Percentiles rank a stretch among this genome's conserved stretches.
phyloP scores from a whole-genome alignment of 257 asterid genomes.

The Ilex asprella region DNA sequence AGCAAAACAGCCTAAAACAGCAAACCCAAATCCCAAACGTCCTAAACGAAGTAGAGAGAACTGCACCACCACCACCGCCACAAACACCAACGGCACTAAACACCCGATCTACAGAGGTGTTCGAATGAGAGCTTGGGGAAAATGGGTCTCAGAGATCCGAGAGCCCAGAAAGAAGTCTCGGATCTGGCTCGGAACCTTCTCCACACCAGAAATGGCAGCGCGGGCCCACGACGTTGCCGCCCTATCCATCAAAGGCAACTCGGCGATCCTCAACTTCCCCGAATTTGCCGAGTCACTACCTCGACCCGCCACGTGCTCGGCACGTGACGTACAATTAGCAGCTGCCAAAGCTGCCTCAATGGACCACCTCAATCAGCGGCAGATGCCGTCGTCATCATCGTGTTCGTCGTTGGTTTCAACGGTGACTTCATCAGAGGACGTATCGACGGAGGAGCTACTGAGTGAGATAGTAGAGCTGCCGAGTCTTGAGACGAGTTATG shows the following conservation, averaged over 20 bases:
- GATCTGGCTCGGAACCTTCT: conserved; percentile 83
- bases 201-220: conserved; percentile 76
- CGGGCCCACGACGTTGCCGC: conserved; percentile 94
- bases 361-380: conserved; percentile 25
- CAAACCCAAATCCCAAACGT: neutral
- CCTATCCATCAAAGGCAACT: conserved; percentile 57
- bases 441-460: conserved; percentile 35
- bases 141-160: conserved; percentile 84
- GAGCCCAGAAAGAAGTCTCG: conserved; percentile 75
- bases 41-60: conserved; percentile 23
- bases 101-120: conserved; percentile 61
- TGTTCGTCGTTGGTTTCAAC: conserved; percentile 14
- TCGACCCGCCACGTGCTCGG: conserved; percentile 60
- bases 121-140: conserved; percentile 79
- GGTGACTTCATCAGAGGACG: conserved; percentile 10
- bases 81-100: neutral
- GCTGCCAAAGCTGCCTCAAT: conserved; percentile 67
- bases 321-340: conserved; percentile 76
- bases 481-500: conserved; percentile 38
- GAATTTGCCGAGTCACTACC: conserved; percentile 43
- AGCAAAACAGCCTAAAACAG: conserved; percentile 6
- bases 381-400: neutral
- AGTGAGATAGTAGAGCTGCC: conserved; percentile 68
- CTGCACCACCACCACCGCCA: neutral
- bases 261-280: conserved; percentile 75